Conservation (phyloP, 768 basidiomycete species). For the Boletus subcaerulescens region DNA sequence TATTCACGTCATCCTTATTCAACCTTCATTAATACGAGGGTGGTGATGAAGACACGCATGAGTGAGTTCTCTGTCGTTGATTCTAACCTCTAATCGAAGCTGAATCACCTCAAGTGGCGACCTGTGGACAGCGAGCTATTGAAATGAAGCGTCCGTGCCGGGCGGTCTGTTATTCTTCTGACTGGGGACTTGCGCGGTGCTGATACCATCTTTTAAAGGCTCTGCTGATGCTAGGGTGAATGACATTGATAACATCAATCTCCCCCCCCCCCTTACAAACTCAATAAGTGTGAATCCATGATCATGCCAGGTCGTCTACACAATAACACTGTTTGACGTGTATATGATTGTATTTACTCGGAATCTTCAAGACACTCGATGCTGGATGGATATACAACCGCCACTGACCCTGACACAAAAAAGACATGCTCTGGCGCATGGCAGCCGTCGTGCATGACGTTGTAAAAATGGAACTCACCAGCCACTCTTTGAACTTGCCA, state of each 20-base stretch:
- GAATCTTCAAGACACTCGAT: neutral
- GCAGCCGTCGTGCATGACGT: neutral
- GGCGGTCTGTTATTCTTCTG: neutral
- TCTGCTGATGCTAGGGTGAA: neutral
- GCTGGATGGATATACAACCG: neutral
- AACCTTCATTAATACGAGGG: no score
- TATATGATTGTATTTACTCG: no score
- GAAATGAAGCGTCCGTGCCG: neutral
- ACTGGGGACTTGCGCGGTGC: neutral
- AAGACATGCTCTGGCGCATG: neutral
- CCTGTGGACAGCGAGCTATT: conserved; percentile 5
- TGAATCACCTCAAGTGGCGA: neutral
- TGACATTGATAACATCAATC: neutral
- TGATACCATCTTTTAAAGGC: neutral
- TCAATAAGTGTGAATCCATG: no score
- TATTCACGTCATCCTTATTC: no score
- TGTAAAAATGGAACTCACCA: neutral
- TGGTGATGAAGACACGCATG: no score
- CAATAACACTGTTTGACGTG: no score
- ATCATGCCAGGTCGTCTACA: no score
- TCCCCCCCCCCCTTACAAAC: no score
- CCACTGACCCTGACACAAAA: neutral
- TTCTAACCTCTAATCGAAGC: neutral
- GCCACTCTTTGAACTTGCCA: neutral
- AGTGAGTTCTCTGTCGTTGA: no score